Evolutionary conservation across 1,139 yeast genomes (phyloP), one percentile per base, ranked within the genome.

Genomic region (Eremothecium coryli): DNA sequence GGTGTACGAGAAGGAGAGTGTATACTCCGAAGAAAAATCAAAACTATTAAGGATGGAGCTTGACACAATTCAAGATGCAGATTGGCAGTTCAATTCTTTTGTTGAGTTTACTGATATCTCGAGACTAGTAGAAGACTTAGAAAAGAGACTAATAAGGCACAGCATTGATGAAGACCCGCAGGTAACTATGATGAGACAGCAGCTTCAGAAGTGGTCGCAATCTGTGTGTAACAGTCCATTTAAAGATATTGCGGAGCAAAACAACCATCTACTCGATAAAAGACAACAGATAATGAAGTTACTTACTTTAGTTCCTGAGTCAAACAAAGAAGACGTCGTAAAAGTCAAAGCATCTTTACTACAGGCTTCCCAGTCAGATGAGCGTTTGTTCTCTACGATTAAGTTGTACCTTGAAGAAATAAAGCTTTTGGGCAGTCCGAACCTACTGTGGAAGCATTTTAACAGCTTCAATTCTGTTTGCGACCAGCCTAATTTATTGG

Each of bases 1-100:
- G 29, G 84, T 88, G 23, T 95, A 86, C 53, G 95, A 88, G 54
- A 75, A 82, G 48, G 71, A 84, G 38, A 84, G 95, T 46, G 66
- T 76, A 44, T 90, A 90, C 55, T 82, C 95, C 0, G 98, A 90
- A 53, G 88, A 82, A 53, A 82, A 85, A 57, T 88, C 95, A 0
- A 76, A 74, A 42, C 60, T 84, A 33, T 61, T 86, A 35, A 69
- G 98, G 46, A 68, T 66, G 36, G 90, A 84, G 50, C 68, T 78
- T 32, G 97, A 86, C 42, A 69, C 71, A 43, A 72, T 76, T 18
- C 90, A 82, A 38, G 71, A 85, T 10, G 82, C 95, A 0, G 76
- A 85, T 43, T 82, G 84, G 54, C 93, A 86, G 50, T 66, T 81
- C 34, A 59, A 69, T 1, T 82, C 95, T 1, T 82, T 82, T 4